phyloP scores from a whole-genome alignment of 306 rosid species.

The Styphnolobium japonicum region DNA sequence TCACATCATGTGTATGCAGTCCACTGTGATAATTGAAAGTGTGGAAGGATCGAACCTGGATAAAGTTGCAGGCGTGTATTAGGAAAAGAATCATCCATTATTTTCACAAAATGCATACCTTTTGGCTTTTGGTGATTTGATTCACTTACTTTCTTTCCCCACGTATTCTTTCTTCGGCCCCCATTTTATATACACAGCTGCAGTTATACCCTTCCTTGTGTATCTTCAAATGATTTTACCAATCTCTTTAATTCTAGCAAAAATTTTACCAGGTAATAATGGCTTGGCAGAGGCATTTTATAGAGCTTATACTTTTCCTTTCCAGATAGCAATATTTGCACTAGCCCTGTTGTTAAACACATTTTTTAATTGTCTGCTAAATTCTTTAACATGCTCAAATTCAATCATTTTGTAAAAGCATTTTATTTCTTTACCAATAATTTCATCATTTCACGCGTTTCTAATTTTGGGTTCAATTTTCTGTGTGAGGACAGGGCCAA shows the following conservation, averaged over 20 bases:
- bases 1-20: neutral
- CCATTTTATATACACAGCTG: slow-evolving; percentile 31
- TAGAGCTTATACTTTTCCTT: no score
- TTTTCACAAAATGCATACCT: slow-evolving; percentile 29
- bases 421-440: no score
- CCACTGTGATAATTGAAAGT: neutral
- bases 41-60: slow-evolving; percentile 34
- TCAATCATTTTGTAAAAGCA: no score
- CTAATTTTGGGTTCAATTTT: neutral
- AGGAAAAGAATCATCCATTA: slow-evolving; percentile 59
- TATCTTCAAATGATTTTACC: slow-evolving; percentile 31
- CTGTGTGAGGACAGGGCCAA: slow-evolving; percentile 43
- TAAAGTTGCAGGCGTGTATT: slow-evolving; percentile 51
- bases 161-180: slow-evolving; percentile 51
- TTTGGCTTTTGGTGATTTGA: slow-evolving; percentile 32
- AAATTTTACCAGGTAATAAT: slow-evolving; percentile 57
- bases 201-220: neutral
- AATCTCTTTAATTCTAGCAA: slow-evolving; percentile 29
- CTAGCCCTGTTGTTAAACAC: neutral
- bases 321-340: neutral
- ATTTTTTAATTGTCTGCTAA: neutral
- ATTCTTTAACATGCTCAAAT: no score
- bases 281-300: neutral
- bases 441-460: neutral
- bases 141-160: slow-evolving; percentile 37